Conservation (phyloP, 164 flowering plant genomes). For the Amborella trichopoda region DNA sequence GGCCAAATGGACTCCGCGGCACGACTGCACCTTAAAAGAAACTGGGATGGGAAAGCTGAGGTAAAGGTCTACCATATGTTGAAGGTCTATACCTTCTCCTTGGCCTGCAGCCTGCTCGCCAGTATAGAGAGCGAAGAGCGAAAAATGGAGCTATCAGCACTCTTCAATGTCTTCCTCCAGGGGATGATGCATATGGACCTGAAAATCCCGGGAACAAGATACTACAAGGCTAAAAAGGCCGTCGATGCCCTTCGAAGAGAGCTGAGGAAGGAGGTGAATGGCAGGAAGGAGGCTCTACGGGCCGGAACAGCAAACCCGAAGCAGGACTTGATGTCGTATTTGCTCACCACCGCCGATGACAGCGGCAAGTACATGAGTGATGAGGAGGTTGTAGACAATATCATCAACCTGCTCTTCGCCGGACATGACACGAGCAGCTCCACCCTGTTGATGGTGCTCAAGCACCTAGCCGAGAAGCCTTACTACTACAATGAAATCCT, state of each 20-base stretch:
- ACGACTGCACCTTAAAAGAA: conserved; percentile 10
- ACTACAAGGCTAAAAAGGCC: no score
- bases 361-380: conserved; percentile 20
- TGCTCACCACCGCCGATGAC: conserved; percentile 19
- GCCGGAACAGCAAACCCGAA: conserved; percentile 6
- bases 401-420: conserved; percentile 21
- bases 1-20: conserved; percentile 29
- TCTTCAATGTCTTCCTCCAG: neutral
- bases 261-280: conserved; percentile 13
- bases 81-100: neutral
- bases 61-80: neutral
- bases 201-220: conserved; percentile 31
- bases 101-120: neutral
- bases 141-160: neutral
- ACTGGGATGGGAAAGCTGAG: conserved; percentile 1
- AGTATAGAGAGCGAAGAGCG: neutral
- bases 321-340: conserved; percentile 24
- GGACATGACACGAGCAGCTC: conserved; percentile 20
- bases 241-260: conserved; percentile 16
- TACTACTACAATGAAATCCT: conserved; percentile 11
- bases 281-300: conserved; percentile 17
- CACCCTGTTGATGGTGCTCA: conserved; percentile 21
- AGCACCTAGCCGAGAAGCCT: conserved; percentile 20
- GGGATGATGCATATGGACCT: conserved; percentile 3
- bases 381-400: conserved; percentile 23